These are phyloP conservation scores for Grosmannia serpens DNA, from an alignment of 2,329 filamentous ascomycete species.

Conservation along the genomic window DNA sequence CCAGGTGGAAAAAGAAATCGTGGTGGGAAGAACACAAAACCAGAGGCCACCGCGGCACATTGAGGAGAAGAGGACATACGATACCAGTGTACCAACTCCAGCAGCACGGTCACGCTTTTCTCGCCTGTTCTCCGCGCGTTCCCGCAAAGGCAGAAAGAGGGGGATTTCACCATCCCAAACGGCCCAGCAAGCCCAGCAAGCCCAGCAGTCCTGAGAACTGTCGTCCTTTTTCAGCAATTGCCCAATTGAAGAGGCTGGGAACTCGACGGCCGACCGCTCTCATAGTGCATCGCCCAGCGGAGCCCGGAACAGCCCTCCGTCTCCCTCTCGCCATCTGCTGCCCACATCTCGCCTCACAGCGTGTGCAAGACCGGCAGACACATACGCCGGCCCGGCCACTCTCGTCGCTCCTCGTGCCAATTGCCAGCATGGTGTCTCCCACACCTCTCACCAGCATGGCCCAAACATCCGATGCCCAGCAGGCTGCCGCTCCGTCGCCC, in stretches of 20 bases:
- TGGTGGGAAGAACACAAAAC: not conserved
- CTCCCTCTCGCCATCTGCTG: not conserved
- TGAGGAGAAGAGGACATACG: not conserved
- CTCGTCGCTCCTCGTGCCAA: not conserved
- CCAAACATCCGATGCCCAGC: not conserved
- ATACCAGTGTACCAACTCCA: not conserved
- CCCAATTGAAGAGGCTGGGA: conserved; percentile 3
- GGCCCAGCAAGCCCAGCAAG: too few relatives aligned
- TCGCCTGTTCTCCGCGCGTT: not conserved
- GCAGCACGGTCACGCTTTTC: not conserved
- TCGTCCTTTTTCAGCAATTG: not conserved
- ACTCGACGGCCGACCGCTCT: not conserved
- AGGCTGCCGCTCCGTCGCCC: conserved; percentile 7
- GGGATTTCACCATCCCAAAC: not conserved
- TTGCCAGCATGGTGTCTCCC: not conserved
- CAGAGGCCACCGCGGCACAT: not conserved
- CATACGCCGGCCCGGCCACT: not conserved
- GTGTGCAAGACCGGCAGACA: not conserved
- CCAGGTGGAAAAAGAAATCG: not conserved
- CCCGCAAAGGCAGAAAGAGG: not conserved
- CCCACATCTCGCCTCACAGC: too few relatives aligned
- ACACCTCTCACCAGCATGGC: not conserved
- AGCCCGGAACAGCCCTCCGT: not conserved
- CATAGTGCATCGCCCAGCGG: not conserved
- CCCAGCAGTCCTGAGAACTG: not conserved